Conservation (phyloP, 2,329 filamentous ascomycete species). For the Cladophialophora immunda region DNA sequence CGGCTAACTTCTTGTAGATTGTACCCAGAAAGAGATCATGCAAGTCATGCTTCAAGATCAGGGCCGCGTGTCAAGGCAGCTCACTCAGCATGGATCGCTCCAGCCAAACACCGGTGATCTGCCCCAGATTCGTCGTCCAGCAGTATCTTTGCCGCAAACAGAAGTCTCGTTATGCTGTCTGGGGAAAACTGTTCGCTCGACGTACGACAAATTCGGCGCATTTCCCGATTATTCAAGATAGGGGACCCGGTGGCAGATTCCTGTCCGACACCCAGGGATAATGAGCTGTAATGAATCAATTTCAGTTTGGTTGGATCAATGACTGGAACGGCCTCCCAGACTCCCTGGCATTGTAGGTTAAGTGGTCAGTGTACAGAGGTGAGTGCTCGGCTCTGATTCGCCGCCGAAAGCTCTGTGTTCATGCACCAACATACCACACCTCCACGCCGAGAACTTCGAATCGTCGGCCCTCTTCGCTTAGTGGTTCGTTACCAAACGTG, state of each 20-base stretch:
- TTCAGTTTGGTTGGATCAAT: neutral
- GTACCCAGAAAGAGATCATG: slow-evolving; percentile 17
- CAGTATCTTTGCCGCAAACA: neutral
- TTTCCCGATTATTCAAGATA: neutral
- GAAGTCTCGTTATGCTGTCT: neutral
- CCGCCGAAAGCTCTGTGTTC: slow-evolving; percentile 15
- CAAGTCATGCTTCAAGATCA: slow-evolving; percentile 13
- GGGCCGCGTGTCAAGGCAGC: neutral
- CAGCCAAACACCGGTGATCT: neutral
- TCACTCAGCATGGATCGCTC: slow-evolving; percentile 15
- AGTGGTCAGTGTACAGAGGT: neutral
- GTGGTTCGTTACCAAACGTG: slow-evolving; percentile 92
- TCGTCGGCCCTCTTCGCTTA: slow-evolving; percentile 92
- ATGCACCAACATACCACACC: slow-evolving; percentile 83
- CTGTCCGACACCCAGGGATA: neutral
- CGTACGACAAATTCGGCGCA: neutral
- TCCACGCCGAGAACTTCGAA: slow-evolving; percentile 92
- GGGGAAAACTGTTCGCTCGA: neutral
- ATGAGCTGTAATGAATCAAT: neutral
- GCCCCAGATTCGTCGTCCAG: neutral
- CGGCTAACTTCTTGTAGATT: neutral
- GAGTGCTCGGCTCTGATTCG: neutral
- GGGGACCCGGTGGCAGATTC: neutral
- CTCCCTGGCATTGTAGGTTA: neutral
- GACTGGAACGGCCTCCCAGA: neutral